phyloP scores from a whole-genome alignment of 768 basidiomycete genomes.

The Russula lepida region DNA sequence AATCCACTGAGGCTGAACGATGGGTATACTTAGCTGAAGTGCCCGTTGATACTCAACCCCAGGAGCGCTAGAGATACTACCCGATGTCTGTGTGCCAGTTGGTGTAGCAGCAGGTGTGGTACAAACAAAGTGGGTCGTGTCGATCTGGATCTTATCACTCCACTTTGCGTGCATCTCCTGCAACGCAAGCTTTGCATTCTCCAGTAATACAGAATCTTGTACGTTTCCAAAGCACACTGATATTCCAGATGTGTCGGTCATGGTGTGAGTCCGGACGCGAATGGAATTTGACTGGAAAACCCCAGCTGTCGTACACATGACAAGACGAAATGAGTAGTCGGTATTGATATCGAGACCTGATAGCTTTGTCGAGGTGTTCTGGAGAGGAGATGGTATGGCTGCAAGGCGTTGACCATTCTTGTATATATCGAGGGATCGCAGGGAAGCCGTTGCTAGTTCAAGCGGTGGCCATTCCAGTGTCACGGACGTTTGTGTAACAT shows the following conservation, averaged over 20 bases:
- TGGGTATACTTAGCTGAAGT: conserved; percentile 84
- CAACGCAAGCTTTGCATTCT: conserved; percentile 75
- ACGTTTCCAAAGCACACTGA: conserved; percentile 92
- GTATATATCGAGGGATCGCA: conserved; percentile 88
- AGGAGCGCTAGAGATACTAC: conserved; percentile 48
- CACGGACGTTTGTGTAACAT: conserved; percentile 93
- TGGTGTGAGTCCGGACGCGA: conserved; percentile 83
- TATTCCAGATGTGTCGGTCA: conserved; percentile 91
- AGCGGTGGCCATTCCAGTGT: conserved; percentile 92
- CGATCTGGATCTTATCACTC: conserved; percentile 91
- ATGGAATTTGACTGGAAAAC: conserved; percentile 81
- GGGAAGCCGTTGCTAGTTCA: conserved; percentile 74
- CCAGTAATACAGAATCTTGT: conserved; percentile 64
- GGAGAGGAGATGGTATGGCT: conserved; percentile 71
- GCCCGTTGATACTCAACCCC: conserved; percentile 94
- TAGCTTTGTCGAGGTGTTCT: conserved; percentile 82
- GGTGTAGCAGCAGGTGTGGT: conserved; percentile 76
- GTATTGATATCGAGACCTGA: conserved; percentile 75
- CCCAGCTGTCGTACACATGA: conserved; percentile 88
- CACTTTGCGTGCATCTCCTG: conserved; percentile 82
- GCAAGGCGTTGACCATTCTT: conserved; percentile 84
- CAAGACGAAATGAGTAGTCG: conserved; percentile 90
- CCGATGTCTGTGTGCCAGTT: conserved; percentile 45
- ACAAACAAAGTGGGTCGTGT: conserved; percentile 97
- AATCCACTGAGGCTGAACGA: conserved; percentile 94